Evolutionary conservation across 2,329 filamentous ascomycete species (phyloP).

Genomic region (Chaetomiaceae sp.): DNA sequence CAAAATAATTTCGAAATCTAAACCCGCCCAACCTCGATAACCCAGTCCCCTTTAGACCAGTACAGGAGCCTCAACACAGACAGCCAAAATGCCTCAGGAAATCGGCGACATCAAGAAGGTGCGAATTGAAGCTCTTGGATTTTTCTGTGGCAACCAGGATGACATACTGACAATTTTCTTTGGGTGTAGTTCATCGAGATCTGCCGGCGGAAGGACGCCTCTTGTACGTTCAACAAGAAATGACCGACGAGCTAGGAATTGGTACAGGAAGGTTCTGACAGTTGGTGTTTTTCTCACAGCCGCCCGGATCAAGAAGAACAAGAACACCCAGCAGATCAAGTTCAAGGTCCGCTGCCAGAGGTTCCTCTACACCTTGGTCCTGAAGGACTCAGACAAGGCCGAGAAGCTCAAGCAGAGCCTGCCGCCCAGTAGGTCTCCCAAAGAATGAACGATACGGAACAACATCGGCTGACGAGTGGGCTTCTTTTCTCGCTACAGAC

Average conservation of each 20-base stretch:
- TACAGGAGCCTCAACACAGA: slow-evolving; percentile 33
- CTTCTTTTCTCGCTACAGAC: slow-evolving; percentile 34
- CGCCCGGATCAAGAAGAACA: slow-evolving; percentile 95
- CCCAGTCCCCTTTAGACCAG: slow-evolving; percentile 20
- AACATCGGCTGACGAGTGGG: slow-evolving; percentile 22
- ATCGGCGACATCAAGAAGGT: slow-evolving; percentile 95
- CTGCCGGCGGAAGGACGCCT: slow-evolving; percentile 98
- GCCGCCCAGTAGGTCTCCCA: slow-evolving; percentile 73
- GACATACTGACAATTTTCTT: slow-evolving; percentile 23
- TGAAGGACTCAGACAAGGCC: slow-evolving; percentile 98
- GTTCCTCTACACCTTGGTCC: slow-evolving; percentile 95
- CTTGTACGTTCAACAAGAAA: slow-evolving; percentile 65
- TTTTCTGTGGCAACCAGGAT: neutral
- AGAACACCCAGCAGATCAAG: slow-evolving; percentile 88
- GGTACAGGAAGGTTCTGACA: slow-evolving; percentile 14
- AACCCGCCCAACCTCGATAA: slow-evolving; percentile 19
- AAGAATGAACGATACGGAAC: neutral
- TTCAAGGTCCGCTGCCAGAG: slow-evolving; percentile 99
- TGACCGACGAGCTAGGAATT: slow-evolving; percentile 14
- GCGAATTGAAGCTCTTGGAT: slow-evolving; percentile 24
- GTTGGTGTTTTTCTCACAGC: slow-evolving; percentile 45
- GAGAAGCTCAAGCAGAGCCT: slow-evolving; percentile 99
- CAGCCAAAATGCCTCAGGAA: slow-evolving; percentile 94
- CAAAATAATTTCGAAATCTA: slow-evolving; percentile 30
- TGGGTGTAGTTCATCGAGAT: slow-evolving; percentile 98